Evolutionary conservation across 2,329 filamentous ascomycete species (phyloP), one percentile per base, ranked within the genome.

Genomic region (Teratosphaeriaceae sp.): DNA sequence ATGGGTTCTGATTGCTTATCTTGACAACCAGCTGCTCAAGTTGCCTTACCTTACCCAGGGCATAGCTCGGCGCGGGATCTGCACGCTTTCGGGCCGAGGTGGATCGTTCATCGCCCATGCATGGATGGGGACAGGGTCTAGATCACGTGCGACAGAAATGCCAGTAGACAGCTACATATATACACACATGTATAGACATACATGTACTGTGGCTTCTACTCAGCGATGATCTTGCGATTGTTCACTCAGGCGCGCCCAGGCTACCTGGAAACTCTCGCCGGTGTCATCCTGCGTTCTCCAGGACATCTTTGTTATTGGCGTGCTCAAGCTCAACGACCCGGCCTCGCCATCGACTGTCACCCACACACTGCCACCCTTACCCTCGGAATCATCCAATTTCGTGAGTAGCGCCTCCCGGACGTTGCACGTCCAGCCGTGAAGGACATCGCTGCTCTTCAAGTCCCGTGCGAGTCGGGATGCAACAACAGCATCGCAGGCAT

Each of bases 341-440:
- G 18, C 31, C 5, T 35, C 35, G 12, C 43, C 35, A 36, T 46
- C 39, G 2, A 53, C 8, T 18, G 20, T 38, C 7, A 53, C 27
- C 49, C 49, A 53, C 9, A 50, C 38, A 15, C 24, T 12, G 23
- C 23, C 23, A 11, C 21, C 29, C 20, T 36, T 42, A 15, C 43
- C 42, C 3, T 36, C 41, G 11, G 21, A 40, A 5, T 46, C 45
- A 16, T 30, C 40, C 2, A 43, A 38, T 20, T 45, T 47, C 9
- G 33, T 43, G 2, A 58, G 43, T 19, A 48, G 20, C 2, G 52
- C 54, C 30, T 54, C 55, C 35, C 47, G 41, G 26, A 45, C 40
- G 34, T 56, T 49, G 15, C 50, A 44, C 12, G 35, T 44, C 58
- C 58, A 60, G 3, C 36, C 45, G 12, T 45, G 27, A 8, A n/a